Conservation (phyloP, 805 yeast species). For the Lipomyces spencermartinsiae region DNA sequence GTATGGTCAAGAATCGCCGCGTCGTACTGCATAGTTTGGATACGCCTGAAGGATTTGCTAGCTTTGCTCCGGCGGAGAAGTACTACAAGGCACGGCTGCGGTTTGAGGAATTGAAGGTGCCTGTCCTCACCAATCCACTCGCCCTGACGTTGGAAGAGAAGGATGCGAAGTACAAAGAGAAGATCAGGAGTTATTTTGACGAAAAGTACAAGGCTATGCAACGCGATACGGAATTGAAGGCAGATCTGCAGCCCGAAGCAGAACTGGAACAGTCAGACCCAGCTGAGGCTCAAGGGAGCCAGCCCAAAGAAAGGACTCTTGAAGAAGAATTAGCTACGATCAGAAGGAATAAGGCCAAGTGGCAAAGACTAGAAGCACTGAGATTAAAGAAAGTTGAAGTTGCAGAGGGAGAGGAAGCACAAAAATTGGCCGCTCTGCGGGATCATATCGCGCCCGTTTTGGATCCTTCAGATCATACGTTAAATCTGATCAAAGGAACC, state of each 20-base stretch:
- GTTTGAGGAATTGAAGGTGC: constrained; percentile 22
- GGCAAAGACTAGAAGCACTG: not conserved
- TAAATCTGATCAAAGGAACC: not conserved
- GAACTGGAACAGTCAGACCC: not conserved
- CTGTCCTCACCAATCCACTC: constrained; percentile 9
- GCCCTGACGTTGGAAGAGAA: constrained; percentile 3
- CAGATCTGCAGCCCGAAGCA: not conserved
- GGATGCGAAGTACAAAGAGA: constrained; percentile 9
- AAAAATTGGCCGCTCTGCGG: not conserved
- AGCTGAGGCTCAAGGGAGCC: not conserved
- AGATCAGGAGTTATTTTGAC: not conserved
- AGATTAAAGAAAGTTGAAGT: not conserved
- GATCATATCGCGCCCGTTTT: not conserved
- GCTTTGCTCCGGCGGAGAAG: constrained; percentile 20
- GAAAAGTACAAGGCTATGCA: constrained; percentile 4
- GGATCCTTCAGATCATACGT: constrained; percentile 1
- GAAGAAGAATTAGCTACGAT: not conserved
- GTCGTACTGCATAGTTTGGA: constrained; percentile 17
- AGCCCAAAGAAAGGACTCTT: not conserved
- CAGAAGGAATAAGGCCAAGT: not conserved
- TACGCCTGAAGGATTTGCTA: constrained; percentile 35
- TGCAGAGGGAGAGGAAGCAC: not conserved
- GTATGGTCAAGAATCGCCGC: constrained; percentile 6
- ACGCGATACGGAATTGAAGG: not conserved
- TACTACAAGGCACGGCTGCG: constrained; percentile 16